phyloP scores from a whole-genome alignment of 1,139 yeast genomes.

The Debaryomyces nepalensis region DNA sequence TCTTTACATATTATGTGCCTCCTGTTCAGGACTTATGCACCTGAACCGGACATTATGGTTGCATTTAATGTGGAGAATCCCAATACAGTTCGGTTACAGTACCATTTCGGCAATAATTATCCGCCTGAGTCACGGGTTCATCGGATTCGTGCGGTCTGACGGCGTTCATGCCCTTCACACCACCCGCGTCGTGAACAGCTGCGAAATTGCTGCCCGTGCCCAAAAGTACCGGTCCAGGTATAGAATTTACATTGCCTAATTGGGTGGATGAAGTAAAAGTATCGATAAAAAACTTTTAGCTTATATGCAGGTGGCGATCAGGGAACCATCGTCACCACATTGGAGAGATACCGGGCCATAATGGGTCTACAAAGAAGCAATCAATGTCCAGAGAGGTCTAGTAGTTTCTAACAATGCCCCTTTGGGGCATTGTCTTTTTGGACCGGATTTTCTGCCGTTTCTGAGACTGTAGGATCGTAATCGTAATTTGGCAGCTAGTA shows the following conservation, averaged over 20 bases:
- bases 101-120: background rate
- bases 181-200: too few species aligned
- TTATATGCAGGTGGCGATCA: conserved; percentile 11
- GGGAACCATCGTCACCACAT: background rate
- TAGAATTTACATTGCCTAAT: conserved; percentile 39
- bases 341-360: background rate
- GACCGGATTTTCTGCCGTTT: background rate
- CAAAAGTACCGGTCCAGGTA: conserved; percentile 12
- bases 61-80: background rate
- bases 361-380: background rate
- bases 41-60: conserved; percentile 5
- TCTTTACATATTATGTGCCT: background rate
- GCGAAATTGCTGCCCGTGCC: too few species aligned
- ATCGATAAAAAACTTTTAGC: conserved; percentile 26
- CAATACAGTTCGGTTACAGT: background rate
- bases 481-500: background rate
- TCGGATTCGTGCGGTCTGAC: too few species aligned
- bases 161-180: too few species aligned
- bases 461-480: background rate
- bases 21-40: background rate
- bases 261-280: conserved; percentile 36
- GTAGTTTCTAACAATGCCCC: background rate
- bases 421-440: background rate
- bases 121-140: background rate
- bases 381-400: too few species aligned